A percentile compares a stretch with the other conserved stretches of the same genome.
These are phyloP conservation scores for Thoreauomyces humboldtii DNA, from an alignment of 192 early-diverging fungal genomes.

Conservation along the genomic window DNA sequence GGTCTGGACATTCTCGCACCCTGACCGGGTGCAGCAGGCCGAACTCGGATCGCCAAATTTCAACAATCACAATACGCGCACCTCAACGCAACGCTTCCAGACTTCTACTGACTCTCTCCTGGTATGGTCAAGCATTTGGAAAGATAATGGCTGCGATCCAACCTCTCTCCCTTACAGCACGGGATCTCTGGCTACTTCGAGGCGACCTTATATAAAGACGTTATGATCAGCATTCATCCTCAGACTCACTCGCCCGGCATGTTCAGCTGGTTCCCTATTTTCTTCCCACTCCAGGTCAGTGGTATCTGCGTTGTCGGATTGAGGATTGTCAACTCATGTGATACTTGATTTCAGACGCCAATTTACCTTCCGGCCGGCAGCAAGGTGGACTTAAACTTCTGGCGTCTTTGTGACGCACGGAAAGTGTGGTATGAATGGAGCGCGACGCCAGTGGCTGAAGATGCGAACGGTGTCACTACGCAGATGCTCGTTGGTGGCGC, in stretches of 20 bases:
- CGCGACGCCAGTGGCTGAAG: constrained; percentile 37
- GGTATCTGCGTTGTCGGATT: not conserved
- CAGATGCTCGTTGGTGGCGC: constrained; percentile 38
- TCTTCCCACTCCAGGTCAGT: constrained; percentile 83
- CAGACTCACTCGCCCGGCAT: constrained; percentile 84
- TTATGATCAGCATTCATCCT: constrained; percentile 81
- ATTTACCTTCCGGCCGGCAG: constrained; percentile 62
- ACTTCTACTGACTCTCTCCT: constrained; percentile 58
- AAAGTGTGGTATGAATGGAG: constrained; percentile 99
- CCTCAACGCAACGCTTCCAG: constrained; percentile 52
- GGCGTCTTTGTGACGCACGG: constrained; percentile 71
- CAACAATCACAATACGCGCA: constrained; percentile 77
- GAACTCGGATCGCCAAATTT: constrained; percentile 46
- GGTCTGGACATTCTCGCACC: constrained; percentile 84
- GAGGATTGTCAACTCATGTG: not conserved
- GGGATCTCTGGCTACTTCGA: constrained; percentile 98
- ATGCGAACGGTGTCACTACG: constrained; percentile 17
- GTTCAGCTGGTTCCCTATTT: constrained; percentile 99
- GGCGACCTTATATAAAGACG: constrained; percentile 79
- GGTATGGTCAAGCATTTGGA: too few relatives aligned
- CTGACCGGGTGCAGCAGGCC: constrained; percentile 28
- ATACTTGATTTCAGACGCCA: constrained; percentile 54
- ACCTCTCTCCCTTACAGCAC: constrained; percentile 60
- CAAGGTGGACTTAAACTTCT: constrained; percentile 71
- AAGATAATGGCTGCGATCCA: not conserved